These are phyloP conservation scores for Trifolium subterraneum DNA, from an alignment of 306 rosid genomes.

Conservation along the genomic window DNA sequence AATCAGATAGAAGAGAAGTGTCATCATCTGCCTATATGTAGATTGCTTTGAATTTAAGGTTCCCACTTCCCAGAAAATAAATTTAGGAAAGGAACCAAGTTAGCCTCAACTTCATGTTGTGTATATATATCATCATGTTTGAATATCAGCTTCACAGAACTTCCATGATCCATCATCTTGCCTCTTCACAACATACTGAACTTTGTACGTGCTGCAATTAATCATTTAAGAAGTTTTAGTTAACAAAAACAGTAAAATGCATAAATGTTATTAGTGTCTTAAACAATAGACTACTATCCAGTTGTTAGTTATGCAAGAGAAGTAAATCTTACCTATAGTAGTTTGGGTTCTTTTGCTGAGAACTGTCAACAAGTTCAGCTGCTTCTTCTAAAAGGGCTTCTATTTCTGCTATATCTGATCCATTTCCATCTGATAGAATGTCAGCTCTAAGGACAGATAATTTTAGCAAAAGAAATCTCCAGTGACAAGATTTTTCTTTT, in stretches of 20 bases:
- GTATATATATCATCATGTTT: constrained; percentile 50
- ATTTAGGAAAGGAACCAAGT: constrained; percentile 44
- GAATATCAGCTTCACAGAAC: constrained; percentile 79
- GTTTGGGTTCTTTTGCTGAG: constrained; percentile 78
- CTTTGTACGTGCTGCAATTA: constrained; percentile 80
- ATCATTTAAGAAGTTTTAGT: constrained; percentile 33
- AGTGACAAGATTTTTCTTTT: constrained; percentile 77
- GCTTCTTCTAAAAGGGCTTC: constrained; percentile 93
- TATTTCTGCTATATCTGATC: constrained; percentile 73
- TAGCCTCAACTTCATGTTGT: constrained; percentile 48
- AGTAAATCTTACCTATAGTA: constrained; percentile 69
- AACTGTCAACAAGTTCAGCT: constrained; percentile 81
- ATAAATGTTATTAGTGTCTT: constrained; percentile 12
- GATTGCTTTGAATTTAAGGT: constrained; percentile 29
- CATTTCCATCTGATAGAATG: constrained; percentile 69
- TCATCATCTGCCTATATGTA: constrained; percentile 41
- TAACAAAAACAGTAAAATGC: background rate
- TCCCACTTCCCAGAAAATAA: constrained; percentile 36
- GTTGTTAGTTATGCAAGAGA: constrained; percentile 5
- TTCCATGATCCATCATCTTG: constrained; percentile 95
- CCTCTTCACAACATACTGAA: constrained; percentile 73
- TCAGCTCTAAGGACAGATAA: constrained; percentile 84
- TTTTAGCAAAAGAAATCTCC: constrained; percentile 88
- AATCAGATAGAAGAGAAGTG: constrained; percentile 34
- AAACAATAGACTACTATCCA: background rate